phyloP scores from a whole-genome alignment of 106 monocot species.

The Acanthochlamys bracteata region DNA sequence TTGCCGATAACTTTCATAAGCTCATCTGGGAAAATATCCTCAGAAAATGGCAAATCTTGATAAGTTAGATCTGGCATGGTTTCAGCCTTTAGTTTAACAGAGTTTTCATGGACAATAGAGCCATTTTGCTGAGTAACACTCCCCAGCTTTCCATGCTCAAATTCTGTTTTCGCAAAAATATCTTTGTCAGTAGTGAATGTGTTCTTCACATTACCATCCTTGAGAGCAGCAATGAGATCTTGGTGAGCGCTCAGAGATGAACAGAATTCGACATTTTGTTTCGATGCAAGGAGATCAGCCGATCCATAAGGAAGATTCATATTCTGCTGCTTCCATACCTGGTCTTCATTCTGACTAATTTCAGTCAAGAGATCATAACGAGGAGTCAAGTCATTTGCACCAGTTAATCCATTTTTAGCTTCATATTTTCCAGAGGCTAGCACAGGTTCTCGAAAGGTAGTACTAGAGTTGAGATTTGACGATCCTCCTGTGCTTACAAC shows the following conservation, averaged over 20 bases:
- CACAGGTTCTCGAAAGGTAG: slow-evolving; percentile 4
- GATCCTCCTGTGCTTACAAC: background rate
- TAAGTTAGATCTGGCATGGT: slow-evolving; percentile 3
- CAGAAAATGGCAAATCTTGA: slow-evolving; percentile 11
- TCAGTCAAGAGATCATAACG: slow-evolving; percentile 5
- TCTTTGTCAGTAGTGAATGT: slow-evolving; percentile 9
- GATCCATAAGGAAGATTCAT: slow-evolving; percentile 10
- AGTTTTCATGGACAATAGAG: slow-evolving; percentile 5
- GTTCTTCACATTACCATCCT: slow-evolving; percentile 9
- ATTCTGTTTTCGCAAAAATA: background rate
- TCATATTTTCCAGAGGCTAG: background rate
- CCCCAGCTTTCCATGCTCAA: slow-evolving; percentile 8
- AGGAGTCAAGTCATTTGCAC: slow-evolving; percentile 2
- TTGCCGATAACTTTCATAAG: slow-evolving; percentile 11
- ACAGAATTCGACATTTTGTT: slow-evolving; percentile 10
- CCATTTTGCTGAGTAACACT: slow-evolving; percentile 6
- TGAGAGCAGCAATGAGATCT: slow-evolving; percentile 1
- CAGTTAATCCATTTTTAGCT: background rate
- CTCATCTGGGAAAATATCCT: slow-evolving; percentile 3
- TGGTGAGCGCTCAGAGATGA: background rate
- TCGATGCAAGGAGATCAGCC: background rate
- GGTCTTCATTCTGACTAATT: slow-evolving; percentile 1
- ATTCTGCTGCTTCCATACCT: slow-evolving; percentile 16
- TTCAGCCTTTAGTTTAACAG: slow-evolving; percentile 8
- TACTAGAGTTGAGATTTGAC: background rate